Evolutionary conservation across 495 filamentous ascomycete species (phyloP).

Genomic region (Penicillium silybi): DNA sequence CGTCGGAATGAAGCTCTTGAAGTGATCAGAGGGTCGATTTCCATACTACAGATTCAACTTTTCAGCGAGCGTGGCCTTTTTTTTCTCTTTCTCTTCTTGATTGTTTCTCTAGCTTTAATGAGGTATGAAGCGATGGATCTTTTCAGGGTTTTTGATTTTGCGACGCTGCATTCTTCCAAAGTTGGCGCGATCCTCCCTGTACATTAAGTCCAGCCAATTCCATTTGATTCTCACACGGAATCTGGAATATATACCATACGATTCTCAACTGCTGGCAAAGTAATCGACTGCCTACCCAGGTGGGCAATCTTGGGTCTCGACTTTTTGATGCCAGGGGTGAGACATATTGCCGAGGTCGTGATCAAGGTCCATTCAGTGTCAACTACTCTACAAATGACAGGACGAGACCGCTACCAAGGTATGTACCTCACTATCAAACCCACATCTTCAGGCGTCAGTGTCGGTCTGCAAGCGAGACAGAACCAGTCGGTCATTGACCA

Average conservation of each 20-base stretch:
- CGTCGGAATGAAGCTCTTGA: background rate
- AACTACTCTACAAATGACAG: background rate
- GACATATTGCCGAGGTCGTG: too few relatives aligned
- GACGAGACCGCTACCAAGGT: background rate
- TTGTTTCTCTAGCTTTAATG: slow-evolving; percentile 8
- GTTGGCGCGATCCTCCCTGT: slow-evolving; percentile 1
- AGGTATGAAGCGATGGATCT: slow-evolving; percentile 13
- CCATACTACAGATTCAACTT: background rate
- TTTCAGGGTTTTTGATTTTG: background rate
- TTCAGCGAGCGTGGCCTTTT: slow-evolving; percentile 11
- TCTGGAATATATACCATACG: background rate
- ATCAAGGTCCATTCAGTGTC: too few relatives aligned
- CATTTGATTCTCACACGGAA: background rate
- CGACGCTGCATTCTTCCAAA: background rate
- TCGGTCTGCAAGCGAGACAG: slow-evolving; percentile 52
- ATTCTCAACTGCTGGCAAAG: too few relatives aligned
- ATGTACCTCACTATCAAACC: slow-evolving; percentile 55
- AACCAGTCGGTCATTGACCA: slow-evolving; percentile 23
- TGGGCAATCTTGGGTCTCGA: too few relatives aligned
- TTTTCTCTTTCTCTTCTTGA: slow-evolving; percentile 5
- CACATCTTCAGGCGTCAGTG: slow-evolving; percentile 39
- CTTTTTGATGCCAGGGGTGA: too few relatives aligned
- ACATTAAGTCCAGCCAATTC: slow-evolving; percentile 12
- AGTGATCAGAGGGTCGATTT: background rate
- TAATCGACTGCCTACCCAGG: too few relatives aligned